Evolutionary conservation across 2,329 filamentous ascomycete genomes (phyloP).

Genomic region (Hypomyces perniciosus): DNA sequence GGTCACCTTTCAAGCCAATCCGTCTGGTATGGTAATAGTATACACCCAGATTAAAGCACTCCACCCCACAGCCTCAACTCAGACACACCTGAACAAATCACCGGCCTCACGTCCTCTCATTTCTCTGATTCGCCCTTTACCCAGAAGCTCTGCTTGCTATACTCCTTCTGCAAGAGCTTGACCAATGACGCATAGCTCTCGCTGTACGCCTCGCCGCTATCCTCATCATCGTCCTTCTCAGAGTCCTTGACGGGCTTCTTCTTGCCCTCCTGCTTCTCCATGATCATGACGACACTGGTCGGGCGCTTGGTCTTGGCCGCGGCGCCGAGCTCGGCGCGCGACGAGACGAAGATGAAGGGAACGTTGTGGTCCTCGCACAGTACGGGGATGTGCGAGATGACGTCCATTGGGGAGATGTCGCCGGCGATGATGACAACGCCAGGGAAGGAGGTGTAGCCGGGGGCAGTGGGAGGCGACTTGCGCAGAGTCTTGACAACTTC

Average conservation of each 20-base stretch:
- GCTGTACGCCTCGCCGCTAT: slow-evolving; percentile 53
- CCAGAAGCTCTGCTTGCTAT: slow-evolving; percentile 50
- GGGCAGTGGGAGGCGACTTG: slow-evolving; percentile 72
- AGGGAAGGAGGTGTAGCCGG: slow-evolving; percentile 57
- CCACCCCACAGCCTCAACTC: slow-evolving; percentile 1
- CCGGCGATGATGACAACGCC: slow-evolving; percentile 87
- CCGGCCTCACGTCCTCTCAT: not conserved
- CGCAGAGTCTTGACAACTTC: slow-evolving; percentile 98
- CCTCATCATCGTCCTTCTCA: slow-evolving; percentile 41
- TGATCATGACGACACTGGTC: slow-evolving; percentile 91
- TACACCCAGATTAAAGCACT: slow-evolving; percentile 29
- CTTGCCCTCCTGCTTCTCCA: slow-evolving; percentile 47
- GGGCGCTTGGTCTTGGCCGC: slow-evolving; percentile 93
- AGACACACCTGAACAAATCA: not conserved
- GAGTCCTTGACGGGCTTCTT: slow-evolving; percentile 39
- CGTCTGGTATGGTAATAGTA: slow-evolving; percentile 27
- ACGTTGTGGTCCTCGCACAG: slow-evolving; percentile 98
- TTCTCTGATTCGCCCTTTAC: slow-evolving; percentile 32
- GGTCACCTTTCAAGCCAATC: slow-evolving; percentile 21
- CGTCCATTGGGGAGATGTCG: slow-evolving; percentile 97
- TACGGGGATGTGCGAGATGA: slow-evolving; percentile 95
- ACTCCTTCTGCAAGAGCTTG: slow-evolving; percentile 62
- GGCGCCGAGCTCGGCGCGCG: slow-evolving; percentile 86
- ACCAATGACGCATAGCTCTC: slow-evolving; percentile 60
- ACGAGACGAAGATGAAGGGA: slow-evolving; percentile 91